A percentile compares a stretch with the other conserved stretches of the same genome.
Conservation (phyloP, 768 basidiomycete species). For the Hericium rajendrae region DNA sequence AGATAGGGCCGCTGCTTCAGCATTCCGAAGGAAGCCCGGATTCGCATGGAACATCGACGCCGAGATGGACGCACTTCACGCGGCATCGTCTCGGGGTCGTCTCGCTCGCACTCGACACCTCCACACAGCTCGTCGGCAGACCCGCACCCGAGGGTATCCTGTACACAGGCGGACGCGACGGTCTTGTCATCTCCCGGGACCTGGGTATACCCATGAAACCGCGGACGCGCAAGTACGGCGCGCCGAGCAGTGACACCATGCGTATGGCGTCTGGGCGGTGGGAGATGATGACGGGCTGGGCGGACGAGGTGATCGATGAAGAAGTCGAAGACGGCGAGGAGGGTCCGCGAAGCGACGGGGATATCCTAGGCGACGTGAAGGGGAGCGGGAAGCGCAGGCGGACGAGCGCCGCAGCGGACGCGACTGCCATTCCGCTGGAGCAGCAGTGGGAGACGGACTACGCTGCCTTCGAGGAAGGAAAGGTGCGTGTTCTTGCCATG, state of each 20-base stretch:
- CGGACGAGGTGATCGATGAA: constrained; percentile 57
- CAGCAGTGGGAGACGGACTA: constrained; percentile 76
- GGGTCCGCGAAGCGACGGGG: constrained; percentile 58
- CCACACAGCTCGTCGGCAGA: constrained; percentile 66
- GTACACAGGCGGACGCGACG: constrained; percentile 86
- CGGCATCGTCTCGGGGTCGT: constrained; percentile 81
- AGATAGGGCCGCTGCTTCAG: constrained; percentile 58
- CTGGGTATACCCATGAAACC: constrained; percentile 55
- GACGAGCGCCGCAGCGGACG: constrained; percentile 19
- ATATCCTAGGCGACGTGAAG: constrained; percentile 67
- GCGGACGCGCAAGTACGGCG: constrained; percentile 25
- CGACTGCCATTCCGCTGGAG: constrained; percentile 45
- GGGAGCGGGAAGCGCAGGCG: constrained; percentile 24
- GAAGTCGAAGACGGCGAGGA: constrained; percentile 54
- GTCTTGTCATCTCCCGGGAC: constrained; percentile 83
- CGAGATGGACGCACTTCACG: background rate
- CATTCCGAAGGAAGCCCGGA: constrained; percentile 18
- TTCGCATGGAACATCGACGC: background rate
- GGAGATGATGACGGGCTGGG: constrained; percentile 84
- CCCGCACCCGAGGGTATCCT: constrained; percentile 72
- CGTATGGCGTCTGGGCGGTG: constrained; percentile 35
- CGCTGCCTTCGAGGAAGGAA: constrained; percentile 35
- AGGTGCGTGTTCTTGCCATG: constrained; percentile 30
- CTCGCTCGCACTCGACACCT: constrained; percentile 78
- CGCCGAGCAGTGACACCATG: constrained; percentile 3